Evolutionary conservation across 305 asterid genomes (phyloP).

Genomic region (Caryopteris hybrid): DNA sequence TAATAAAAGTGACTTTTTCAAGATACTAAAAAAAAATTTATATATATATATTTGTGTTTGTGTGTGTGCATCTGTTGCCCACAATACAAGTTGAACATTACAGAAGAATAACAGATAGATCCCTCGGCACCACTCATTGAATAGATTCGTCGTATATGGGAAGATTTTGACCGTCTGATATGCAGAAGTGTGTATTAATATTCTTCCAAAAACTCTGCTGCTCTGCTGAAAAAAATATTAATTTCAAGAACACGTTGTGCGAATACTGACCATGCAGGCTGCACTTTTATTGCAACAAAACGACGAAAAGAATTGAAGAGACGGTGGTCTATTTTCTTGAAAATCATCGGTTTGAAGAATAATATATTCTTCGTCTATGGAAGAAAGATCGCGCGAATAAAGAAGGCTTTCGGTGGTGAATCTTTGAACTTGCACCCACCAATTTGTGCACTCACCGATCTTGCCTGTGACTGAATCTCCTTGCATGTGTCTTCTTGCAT

Average conservation of each 20-base stretch:
- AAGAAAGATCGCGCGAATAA: slow-evolving; percentile 16
- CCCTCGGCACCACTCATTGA: slow-evolving; percentile 13
- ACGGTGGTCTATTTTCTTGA: slow-evolving; percentile 16
- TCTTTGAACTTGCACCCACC: slow-evolving; percentile 19
- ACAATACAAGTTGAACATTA: slow-evolving; percentile 26
- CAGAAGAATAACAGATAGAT: slow-evolving; percentile 13
- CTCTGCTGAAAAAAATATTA: neutral
- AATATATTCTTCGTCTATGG: slow-evolving; percentile 22
- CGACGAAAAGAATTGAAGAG: neutral
- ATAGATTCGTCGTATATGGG: slow-evolving; percentile 24
- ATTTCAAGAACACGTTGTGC: slow-evolving; percentile 5
- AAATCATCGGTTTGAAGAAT: slow-evolving; percentile 3
- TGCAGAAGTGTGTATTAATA: no score
- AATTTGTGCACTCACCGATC: neutral
- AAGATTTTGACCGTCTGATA: slow-evolving; percentile 22
- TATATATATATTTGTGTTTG: no score
- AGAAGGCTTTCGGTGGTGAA: slow-evolving; percentile 22
- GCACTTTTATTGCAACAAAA: slow-evolving; percentile 14
- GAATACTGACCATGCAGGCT: neutral
- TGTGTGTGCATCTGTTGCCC: slow-evolving; percentile 8
- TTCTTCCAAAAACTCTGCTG: neutral
- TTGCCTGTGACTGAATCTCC: no score
- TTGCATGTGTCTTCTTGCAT: no score
- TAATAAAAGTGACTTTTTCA: slow-evolving; percentile 28
- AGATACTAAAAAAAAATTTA: slow-evolving; percentile 26